phyloP scores from a whole-genome alignment of 495 filamentous ascomycete genomes.

The Endocarpon pusillum region DNA sequence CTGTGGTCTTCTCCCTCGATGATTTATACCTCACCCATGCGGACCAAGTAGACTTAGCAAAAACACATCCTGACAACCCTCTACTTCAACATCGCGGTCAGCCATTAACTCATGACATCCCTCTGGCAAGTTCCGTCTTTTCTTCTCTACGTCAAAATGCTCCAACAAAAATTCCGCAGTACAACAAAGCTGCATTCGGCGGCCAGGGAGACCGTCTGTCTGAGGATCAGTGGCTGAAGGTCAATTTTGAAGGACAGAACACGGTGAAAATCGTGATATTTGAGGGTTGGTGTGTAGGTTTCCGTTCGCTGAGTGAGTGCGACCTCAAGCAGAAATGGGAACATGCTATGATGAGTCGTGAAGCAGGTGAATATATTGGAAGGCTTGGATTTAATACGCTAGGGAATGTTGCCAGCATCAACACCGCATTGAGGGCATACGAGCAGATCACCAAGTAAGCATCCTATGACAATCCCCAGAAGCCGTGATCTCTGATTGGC shows the following conservation, averaged over 20 bases:
- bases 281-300: constrained; percentile 88
- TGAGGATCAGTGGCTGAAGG: constrained; percentile 37
- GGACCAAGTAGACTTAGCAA: constrained; percentile 52
- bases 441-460: constrained; percentile 49
- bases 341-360: constrained; percentile 28
- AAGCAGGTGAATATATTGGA: constrained; percentile 22
- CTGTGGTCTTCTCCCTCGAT: constrained; percentile 71
- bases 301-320: constrained; percentile 41
- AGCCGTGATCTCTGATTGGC: constrained; percentile 1
- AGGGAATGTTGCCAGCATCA: constrained; percentile 55
- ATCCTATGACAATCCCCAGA: neutral
- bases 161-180: constrained; percentile 50
- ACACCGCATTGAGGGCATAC: constrained; percentile 51
- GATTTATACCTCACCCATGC: constrained; percentile 72
- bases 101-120: constrained; percentile 70
- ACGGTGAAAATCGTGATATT: constrained; percentile 55
- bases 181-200: constrained; percentile 65
- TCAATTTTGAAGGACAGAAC: constrained; percentile 37
- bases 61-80: constrained; percentile 47
- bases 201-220: constrained; percentile 67
- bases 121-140: constrained; percentile 46
- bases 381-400: constrained; percentile 40
- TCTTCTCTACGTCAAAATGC: constrained; percentile 32
- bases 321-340: constrained; percentile 42
- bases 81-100: constrained; percentile 73